Percentiles rank a stretch among this genome's conserved stretches.
These are phyloP conservation scores for Leptodermis oblonga DNA, from an alignment of 257 asterid genomes.

Conservation along the genomic window DNA sequence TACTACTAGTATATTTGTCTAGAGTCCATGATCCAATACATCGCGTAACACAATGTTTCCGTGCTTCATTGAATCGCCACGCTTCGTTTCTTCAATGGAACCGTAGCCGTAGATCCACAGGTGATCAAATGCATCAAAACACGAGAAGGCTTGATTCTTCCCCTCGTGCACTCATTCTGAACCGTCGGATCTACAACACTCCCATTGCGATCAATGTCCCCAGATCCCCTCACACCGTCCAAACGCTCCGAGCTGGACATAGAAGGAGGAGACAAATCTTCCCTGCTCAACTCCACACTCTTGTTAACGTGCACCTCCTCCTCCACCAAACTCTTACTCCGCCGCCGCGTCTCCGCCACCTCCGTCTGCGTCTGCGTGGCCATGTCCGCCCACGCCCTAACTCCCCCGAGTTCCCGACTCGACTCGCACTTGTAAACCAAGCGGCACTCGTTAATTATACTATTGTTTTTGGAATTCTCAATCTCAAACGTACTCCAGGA, in stretches of 20 bases:
- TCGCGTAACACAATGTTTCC: constrained; percentile 1
- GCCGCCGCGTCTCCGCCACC: constrained; percentile 21
- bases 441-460: constrained; percentile 13
- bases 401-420: constrained; percentile 24
- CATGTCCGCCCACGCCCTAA: constrained; percentile 19
- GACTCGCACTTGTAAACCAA: constrained; percentile 31
- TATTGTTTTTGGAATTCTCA: not conserved
- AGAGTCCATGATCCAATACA: not conserved
- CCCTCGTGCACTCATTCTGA: constrained; percentile 20
- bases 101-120: constrained; percentile 23
- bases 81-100: not conserved
- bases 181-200: constrained; percentile 14
- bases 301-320: constrained; percentile 14
- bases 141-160: constrained; percentile 24
- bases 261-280: constrained; percentile 28
- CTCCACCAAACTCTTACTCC: constrained; percentile 10
- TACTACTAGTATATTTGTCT: too few relatives aligned
- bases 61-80: not conserved
- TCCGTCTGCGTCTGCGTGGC: constrained; percentile 40
- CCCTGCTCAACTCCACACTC: constrained; percentile 29
- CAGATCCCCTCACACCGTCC: constrained; percentile 20
- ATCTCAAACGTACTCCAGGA: constrained; percentile 32
- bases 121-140: constrained; percentile 27
- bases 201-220: not conserved
- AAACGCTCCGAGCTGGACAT: constrained; percentile 27